Conservation (phyloP, 2,329 filamentous ascomycete species). For the Paecilomyces dactylethromorphus region DNA sequence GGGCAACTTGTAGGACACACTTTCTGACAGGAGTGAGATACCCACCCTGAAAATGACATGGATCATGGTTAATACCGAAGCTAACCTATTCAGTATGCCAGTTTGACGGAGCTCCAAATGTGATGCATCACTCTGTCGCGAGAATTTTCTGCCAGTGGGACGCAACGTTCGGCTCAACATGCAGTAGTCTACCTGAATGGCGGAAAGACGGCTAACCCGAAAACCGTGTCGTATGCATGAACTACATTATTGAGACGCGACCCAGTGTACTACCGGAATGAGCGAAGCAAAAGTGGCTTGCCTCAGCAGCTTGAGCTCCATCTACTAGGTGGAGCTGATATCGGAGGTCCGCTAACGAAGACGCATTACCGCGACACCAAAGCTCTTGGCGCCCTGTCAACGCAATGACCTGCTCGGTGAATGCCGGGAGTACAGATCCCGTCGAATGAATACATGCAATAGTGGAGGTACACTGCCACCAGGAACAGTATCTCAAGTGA, state of each 20-base stretch:
- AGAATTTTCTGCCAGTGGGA: background rate
- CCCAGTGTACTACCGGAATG: background rate
- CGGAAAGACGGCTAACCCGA: background rate
- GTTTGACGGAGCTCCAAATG: background rate
- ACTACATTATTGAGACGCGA: background rate
- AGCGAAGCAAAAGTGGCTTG: background rate
- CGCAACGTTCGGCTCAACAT: background rate
- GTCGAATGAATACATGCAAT: background rate
- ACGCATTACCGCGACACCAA: background rate
- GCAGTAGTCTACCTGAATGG: background rate
- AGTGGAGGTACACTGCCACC: background rate
- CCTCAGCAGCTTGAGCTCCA: background rate
- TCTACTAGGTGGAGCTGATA: background rate
- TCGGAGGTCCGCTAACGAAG: background rate
- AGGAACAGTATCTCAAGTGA: background rate
- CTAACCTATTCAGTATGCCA: background rate
- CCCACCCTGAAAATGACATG: background rate
- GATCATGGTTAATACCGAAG: background rate
- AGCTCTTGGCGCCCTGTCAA: background rate
- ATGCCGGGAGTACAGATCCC: background rate
- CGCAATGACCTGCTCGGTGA: background rate
- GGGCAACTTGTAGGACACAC: background rate
- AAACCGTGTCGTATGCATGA: background rate
- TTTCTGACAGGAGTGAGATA: background rate
- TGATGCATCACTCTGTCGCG: background rate